A percentile compares a stretch with the other conserved stretches of the same genome.
Conservation (phyloP, 495 filamentous ascomycete genomes). For the Podospora comata region DNA sequence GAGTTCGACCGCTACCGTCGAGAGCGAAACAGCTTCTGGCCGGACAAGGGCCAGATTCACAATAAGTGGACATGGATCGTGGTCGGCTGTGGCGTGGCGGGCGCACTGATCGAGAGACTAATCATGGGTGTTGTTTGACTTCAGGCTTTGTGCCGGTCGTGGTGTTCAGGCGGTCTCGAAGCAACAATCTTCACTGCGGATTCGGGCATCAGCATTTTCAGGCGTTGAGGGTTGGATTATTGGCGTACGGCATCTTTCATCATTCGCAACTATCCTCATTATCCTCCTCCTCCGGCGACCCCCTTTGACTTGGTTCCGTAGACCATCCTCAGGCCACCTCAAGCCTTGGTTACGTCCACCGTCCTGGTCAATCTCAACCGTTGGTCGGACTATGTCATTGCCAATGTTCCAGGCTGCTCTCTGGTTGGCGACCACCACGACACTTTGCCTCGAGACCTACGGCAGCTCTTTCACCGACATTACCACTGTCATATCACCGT, state of each 20-base stretch:
- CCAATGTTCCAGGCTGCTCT: no score
- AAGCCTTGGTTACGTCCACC: no score
- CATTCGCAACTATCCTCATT: no score
- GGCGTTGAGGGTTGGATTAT: not conserved
- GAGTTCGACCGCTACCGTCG: slow-evolving; percentile 48
- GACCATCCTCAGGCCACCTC: no score
- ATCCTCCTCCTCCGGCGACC: no score
- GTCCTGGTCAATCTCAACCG: no score
- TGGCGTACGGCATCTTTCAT: not conserved
- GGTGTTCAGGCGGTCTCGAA: not conserved
- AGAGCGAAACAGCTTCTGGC: slow-evolving; percentile 59
- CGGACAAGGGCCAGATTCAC: slow-evolving; percentile 40
- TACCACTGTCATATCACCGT: no score
- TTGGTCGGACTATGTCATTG: no score
- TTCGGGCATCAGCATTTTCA: not conserved
- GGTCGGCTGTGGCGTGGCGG: slow-evolving; percentile 42
- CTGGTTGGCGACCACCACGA: no score
- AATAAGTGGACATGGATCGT: slow-evolving; percentile 57
- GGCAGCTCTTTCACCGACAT: no score
- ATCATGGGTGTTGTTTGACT: slow-evolving; percentile 12
- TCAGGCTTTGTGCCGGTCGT: not conserved
- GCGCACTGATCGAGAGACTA: slow-evolving; percentile 28
- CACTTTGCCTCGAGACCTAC: no score
- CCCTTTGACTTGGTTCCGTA: no score
- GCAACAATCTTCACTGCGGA: not conserved